These are phyloP conservation scores for Auricularia sp. DNA, from an alignment of 768 basidiomycete species.

Conservation along the genomic window DNA sequence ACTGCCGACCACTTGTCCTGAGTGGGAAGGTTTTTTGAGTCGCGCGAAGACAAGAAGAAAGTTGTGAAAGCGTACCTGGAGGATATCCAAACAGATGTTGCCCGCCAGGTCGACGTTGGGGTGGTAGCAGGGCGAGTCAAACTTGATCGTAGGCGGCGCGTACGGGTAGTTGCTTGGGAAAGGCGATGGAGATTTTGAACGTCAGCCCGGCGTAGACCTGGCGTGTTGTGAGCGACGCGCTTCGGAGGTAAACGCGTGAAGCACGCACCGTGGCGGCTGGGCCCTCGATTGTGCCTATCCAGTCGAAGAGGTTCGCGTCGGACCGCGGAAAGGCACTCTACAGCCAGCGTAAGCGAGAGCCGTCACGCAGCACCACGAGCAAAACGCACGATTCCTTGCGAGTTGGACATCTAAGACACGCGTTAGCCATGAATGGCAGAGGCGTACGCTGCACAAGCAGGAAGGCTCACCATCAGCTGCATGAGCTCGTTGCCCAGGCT, in stretches of 20 bases:
- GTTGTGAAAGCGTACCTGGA: constrained; percentile 44
- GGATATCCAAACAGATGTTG: constrained; percentile 78
- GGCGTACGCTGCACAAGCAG: no score
- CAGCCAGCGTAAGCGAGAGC: neutral
- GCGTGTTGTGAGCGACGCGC: neutral
- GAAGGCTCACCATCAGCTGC: constrained; percentile 66
- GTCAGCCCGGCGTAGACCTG: constrained; percentile 71
- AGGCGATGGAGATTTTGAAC: constrained; percentile 76
- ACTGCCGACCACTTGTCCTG: constrained; percentile 93
- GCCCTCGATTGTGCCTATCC: constrained; percentile 83
- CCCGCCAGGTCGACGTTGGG: constrained; percentile 81
- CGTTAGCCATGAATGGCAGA: neutral
- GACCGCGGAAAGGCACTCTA: constrained; percentile 86
- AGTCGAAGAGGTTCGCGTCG: constrained; percentile 81
- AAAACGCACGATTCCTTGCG: constrained; percentile 70
- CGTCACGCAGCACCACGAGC: neutral
- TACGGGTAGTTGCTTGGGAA: constrained; percentile 89
- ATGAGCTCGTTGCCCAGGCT: constrained; percentile 76
- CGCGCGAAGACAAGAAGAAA: neutral
- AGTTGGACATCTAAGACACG: constrained; percentile 63
- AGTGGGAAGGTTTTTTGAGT: neutral
- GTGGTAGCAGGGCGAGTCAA: constrained; percentile 84
- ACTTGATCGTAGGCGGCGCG: constrained; percentile 74
- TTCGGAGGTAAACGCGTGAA: neutral
- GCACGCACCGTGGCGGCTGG: constrained; percentile 58